Evolutionary conservation across 208 protist genomes (phyloP).

Genomic region (Angomonas ambiguus): DNA sequence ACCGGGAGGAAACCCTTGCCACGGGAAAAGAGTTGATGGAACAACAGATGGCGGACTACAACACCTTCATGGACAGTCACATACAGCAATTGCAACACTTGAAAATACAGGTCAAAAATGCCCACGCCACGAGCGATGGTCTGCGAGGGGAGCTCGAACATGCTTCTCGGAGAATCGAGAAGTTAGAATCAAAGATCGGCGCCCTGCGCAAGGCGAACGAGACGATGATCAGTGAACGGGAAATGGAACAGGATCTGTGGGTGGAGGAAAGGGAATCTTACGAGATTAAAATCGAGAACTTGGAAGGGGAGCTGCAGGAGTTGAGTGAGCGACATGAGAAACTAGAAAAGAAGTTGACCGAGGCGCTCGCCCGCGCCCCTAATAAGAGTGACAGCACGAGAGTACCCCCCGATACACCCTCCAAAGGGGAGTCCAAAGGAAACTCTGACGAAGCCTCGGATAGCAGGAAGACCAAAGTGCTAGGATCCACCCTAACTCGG

Average conservation of each 20-base stretch:
- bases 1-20: constrained; percentile 15
- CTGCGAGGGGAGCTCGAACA: neutral
- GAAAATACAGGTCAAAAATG: neutral
- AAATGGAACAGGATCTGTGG: constrained; percentile 2
- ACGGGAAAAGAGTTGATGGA: constrained; percentile 16
- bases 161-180: neutral
- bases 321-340: neutral
- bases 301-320: neutral
- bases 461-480: neutral
- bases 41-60: constrained; percentile 10
- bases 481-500: neutral
- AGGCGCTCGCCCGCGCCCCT: neutral
- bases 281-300: neutral
- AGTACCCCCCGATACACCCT: neutral
- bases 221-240: neutral
- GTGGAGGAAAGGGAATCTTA: neutral
- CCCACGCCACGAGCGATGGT: neutral
- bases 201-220: neutral
- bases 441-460: neutral
- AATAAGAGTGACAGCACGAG: neutral
- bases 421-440: neutral
- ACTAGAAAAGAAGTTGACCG: neutral
- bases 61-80: constrained; percentile 1
- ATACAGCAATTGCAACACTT: neutral
- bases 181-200: constrained; percentile 6